A percentile compares a stretch with the other conserved stretches of the same genome.
phyloP scores from a whole-genome alignment of 371 early-diverging fungal genomes.

The Circinella umbellata region DNA sequence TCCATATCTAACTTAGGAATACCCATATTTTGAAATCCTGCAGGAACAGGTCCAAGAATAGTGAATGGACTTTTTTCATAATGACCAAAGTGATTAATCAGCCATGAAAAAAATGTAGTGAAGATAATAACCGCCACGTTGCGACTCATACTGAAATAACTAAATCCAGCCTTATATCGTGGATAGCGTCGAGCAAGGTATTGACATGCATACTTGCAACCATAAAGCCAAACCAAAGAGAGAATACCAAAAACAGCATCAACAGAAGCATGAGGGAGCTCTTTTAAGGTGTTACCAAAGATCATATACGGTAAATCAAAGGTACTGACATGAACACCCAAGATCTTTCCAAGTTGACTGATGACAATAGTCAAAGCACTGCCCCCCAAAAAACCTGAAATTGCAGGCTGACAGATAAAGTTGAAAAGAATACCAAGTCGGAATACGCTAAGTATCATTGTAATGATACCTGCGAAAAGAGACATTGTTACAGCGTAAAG shows the following conservation, averaged over 20 bases:
- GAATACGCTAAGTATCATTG: slow-evolving; percentile 71
- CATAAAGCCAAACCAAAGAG: slow-evolving; percentile 54
- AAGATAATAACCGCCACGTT: slow-evolving; percentile 80
- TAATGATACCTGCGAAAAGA: slow-evolving; percentile 69
- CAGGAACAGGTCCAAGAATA: slow-evolving; percentile 74
- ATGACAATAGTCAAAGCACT: slow-evolving; percentile 80
- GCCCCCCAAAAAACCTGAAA: slow-evolving; percentile 79
- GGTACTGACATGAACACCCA: slow-evolving; percentile 76
- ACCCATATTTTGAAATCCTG: slow-evolving; percentile 68
- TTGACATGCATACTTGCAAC: slow-evolving; percentile 37
- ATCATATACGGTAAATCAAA: slow-evolving; percentile 60
- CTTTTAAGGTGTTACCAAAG: slow-evolving; percentile 59
- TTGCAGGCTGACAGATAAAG: slow-evolving; percentile 79
- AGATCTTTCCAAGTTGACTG: slow-evolving; percentile 74
- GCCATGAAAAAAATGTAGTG: slow-evolving; percentile 73
- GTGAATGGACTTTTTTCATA: slow-evolving; percentile 44
- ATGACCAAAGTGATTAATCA: slow-evolving; percentile 55
- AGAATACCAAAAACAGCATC: slow-evolving; percentile 69
- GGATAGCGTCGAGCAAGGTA: slow-evolving; percentile 45
- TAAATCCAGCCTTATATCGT: slow-evolving; percentile 35
- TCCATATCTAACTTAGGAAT: slow-evolving; percentile 53
- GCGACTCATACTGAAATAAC: slow-evolving; percentile 64
- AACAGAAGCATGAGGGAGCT: slow-evolving; percentile 47
- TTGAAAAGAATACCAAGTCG: slow-evolving; percentile 83
- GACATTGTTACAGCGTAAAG: slow-evolving; percentile 55